phyloP scores from a whole-genome alignment of 176 grass and related monocot genomes.

The Oropetium thomaeum region DNA sequence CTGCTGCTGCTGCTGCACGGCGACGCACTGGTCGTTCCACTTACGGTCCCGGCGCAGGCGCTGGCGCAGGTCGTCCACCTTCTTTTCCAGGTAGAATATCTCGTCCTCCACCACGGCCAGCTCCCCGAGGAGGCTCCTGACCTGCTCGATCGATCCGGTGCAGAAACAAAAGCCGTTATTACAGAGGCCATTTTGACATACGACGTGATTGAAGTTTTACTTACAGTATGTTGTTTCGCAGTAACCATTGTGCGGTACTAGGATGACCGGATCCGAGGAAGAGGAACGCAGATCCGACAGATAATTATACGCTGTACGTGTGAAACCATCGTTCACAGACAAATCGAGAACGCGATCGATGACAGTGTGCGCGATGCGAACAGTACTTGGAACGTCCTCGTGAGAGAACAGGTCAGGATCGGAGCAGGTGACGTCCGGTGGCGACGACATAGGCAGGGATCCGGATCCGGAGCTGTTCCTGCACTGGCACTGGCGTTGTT shows the following conservation, averaged over 20 bases:
- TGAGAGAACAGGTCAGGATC: background rate
- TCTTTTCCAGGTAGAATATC: slow-evolving; percentile 81
- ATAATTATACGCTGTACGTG: too few species aligned
- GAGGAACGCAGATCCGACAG: slow-evolving; percentile 16
- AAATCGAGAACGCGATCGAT: background rate
- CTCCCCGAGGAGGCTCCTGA: slow-evolving; percentile 65
- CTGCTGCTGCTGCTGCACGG: slow-evolving; percentile 1
- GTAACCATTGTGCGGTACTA: too few species aligned
- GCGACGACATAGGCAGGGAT: background rate
- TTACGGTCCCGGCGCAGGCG: slow-evolving; percentile 53
- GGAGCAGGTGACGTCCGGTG: slow-evolving; percentile 14
- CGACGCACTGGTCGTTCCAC: slow-evolving; percentile 52
- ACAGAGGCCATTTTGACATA: too few species aligned
- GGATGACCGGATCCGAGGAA: slow-evolving; percentile 34
- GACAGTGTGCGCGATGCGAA: background rate
- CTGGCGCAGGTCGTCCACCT: slow-evolving; percentile 60
- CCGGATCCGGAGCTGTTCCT: slow-evolving; percentile 12
- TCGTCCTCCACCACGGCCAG: slow-evolving; percentile 86
- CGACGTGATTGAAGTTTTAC: too few species aligned
- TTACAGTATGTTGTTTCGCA: too few species aligned
- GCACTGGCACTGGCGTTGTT: slow-evolving; percentile 6
- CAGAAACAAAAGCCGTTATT: too few species aligned
- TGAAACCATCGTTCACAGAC: background rate
- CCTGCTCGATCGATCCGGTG: too few species aligned
- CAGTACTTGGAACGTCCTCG: slow-evolving; percentile 10